These are phyloP conservation scores for Croton setiger DNA, from an alignment of 441 rosid species.

Conservation along the genomic window DNA sequence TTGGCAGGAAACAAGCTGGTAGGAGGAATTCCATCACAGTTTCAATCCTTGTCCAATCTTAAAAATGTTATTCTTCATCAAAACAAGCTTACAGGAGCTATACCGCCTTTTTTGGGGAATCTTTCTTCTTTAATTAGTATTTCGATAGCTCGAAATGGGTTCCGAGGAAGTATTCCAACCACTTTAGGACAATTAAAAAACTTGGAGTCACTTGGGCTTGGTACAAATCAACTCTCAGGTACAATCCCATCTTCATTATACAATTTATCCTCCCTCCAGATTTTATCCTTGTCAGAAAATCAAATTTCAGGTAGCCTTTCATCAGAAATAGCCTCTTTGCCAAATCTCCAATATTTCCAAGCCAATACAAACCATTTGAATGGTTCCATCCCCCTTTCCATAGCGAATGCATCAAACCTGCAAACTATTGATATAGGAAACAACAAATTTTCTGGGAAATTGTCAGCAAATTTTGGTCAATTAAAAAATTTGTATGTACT, in stretches of 20 bases:
- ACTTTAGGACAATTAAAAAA: not conserved
- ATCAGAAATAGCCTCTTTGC: not conserved
- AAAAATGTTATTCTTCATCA: not conserved
- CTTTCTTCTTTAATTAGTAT: constrained; percentile 1
- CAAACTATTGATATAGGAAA: not conserved
- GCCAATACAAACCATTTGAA: not conserved
- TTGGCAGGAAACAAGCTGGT: not conserved
- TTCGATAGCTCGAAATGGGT: not conserved
- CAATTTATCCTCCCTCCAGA: constrained; percentile 1
- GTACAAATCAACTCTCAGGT: constrained; percentile 1
- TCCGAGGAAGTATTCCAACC: not conserved
- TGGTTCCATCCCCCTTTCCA: not conserved
- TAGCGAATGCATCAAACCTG: not conserved
- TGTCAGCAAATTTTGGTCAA: not conserved
- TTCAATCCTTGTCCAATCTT: not conserved
- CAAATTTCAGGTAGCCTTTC: not conserved
- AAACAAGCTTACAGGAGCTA: not conserved
- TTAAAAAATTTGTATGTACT: not conserved
- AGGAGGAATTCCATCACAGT: not conserved
- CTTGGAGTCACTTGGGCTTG: not conserved
- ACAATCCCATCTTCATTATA: not conserved
- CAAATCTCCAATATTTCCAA: not conserved
- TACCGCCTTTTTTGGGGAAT: not conserved
- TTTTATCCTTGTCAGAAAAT: not conserved
- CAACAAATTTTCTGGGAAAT: not conserved